Evolutionary conservation across 768 basidiomycete genomes (phyloP), one percentile per base, ranked within the genome.

Genomic region (Leucosporidium creatinivorum): DNA sequence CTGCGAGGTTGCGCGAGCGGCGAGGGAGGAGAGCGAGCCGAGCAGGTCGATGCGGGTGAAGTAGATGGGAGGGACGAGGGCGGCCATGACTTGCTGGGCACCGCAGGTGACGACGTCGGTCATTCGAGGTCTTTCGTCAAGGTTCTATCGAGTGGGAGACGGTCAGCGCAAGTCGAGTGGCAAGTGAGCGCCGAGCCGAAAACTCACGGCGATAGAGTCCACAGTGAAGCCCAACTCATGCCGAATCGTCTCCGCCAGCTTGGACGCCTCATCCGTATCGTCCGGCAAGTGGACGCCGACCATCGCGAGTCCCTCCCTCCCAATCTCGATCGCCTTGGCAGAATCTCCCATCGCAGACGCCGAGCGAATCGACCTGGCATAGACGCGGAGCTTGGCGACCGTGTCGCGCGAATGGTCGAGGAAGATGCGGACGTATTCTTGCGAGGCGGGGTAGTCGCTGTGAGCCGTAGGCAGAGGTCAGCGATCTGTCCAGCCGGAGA

Each of bases 31-130:
- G 9, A 72, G 61, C 2, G 64, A 58, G 3, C 67, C 70, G 64
- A 72, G 67, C 3, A 72, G 65, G 23, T 72, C 70, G 54, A 68
- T 68, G 4, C 70, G 49, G 15, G 62, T 52, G 57, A 72, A 72
- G 58, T 72, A 72, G 39, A 68, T 47, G n/a, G 70, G 70, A 28
- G 70, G 65, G 33, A 72, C 70, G 25, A 68, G 67, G 4, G 61
- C 63, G 19, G 65, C 70, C n/a, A 72, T 58, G 26, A 66, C 52
- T 4, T 55, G 25, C 48, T 65, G 66, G 7, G 60, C 62, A 6
- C 66, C 70, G n/a, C 39, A 54, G 23, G 62, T 58, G 48, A 66
- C 48, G 2, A 25, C 31, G 25, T 68, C 67, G 2, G 21, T 23
- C n/a, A 60, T 50, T 1, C 2, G 19, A 12, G 70, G 47, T 0